Percentiles rank a stretch among this genome's conserved stretches.
Conservation (phyloP, 2,329 filamentous ascomycete species). For the Fusarium palustre region DNA sequence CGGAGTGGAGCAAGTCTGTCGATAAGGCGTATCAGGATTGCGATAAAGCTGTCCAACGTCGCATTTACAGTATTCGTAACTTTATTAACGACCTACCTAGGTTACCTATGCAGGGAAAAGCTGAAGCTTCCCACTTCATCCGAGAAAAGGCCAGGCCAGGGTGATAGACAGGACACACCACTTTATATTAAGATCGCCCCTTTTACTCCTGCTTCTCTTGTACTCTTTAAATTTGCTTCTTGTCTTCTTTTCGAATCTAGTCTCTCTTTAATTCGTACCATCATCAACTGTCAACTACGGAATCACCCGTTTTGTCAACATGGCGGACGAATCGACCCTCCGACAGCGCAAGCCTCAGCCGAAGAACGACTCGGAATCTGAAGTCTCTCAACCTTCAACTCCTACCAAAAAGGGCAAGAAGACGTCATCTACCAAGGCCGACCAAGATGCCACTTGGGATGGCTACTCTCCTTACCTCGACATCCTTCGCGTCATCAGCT, state of each 20-base stretch:
- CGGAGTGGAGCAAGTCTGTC: slow-evolving; percentile 32
- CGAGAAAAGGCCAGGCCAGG: slow-evolving; percentile 29
- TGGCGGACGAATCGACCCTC: slow-evolving; percentile 56
- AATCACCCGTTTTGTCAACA: slow-evolving; percentile 35
- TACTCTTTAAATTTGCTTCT: slow-evolving; percentile 19
- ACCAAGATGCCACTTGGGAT: slow-evolving; percentile 64
- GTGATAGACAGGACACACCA: slow-evolving; percentile 38
- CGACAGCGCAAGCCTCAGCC: slow-evolving; percentile 59
- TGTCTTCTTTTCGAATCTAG: neutral
- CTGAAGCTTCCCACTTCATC: slow-evolving; percentile 30
- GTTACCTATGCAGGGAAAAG: slow-evolving; percentile 20
- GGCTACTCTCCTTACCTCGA: slow-evolving; percentile 68
- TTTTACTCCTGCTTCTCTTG: neutral
- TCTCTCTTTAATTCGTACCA: neutral
- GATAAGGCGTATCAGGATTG: slow-evolving; percentile 32
- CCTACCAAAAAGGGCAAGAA: slow-evolving; percentile 42
- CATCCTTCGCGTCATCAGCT: slow-evolving; percentile 74
- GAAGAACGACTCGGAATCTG: slow-evolving; percentile 29
- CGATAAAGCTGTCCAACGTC: slow-evolving; percentile 43
- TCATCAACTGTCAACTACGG: neutral
- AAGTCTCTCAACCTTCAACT: slow-evolving; percentile 43
- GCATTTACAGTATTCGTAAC: slow-evolving; percentile 12
- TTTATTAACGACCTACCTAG: slow-evolving; percentile 4
- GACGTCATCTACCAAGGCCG: slow-evolving; percentile 36
- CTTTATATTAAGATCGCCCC: slow-evolving; percentile 28